These are phyloP conservation scores for Neurospora sp. DNA, from an alignment of 495 filamentous ascomycete species.

Conservation along the genomic window DNA sequence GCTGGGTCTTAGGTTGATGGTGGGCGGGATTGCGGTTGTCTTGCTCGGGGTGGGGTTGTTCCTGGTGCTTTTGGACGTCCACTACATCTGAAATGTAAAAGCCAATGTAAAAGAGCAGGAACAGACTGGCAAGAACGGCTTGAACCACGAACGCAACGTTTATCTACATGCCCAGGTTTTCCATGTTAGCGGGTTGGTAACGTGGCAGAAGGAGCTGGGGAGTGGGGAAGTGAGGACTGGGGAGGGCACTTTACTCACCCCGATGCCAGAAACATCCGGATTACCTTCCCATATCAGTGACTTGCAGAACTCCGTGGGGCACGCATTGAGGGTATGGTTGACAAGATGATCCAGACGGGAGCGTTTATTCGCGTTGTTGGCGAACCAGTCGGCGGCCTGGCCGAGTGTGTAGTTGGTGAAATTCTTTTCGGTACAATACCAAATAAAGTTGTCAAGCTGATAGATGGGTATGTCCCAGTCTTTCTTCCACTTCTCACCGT, in stretches of 20 bases:
- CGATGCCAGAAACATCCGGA: not conserved
- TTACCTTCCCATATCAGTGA: not conserved
- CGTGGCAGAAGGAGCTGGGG: too few species aligned
- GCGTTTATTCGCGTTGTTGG: not conserved
- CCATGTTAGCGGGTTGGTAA: too few species aligned
- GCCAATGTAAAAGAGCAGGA: not conserved
- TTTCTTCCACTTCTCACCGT: not conserved
- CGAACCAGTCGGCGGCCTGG: not conserved
- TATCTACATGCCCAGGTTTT: not conserved
- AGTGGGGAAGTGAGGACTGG: too few species aligned
- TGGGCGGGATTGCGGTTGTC: not conserved
- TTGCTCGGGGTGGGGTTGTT: not conserved
- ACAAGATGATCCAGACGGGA: not conserved
- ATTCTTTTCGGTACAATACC: rapidly evolving
- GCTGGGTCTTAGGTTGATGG: not conserved
- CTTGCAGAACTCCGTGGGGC: not conserved
- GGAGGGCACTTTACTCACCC: too few species aligned
- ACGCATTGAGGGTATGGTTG: not conserved
- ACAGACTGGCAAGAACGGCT: not conserved
- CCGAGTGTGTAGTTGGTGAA: not conserved
- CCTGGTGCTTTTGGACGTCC: not conserved
- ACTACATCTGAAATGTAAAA: not conserved
- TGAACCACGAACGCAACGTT: not conserved
- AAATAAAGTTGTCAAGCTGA: not conserved
- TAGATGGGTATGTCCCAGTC: not conserved